Base-by-base conservation (phyloP, 2,329 filamentous ascomycete genomes). In the Huntiella omanensis region DNA sequence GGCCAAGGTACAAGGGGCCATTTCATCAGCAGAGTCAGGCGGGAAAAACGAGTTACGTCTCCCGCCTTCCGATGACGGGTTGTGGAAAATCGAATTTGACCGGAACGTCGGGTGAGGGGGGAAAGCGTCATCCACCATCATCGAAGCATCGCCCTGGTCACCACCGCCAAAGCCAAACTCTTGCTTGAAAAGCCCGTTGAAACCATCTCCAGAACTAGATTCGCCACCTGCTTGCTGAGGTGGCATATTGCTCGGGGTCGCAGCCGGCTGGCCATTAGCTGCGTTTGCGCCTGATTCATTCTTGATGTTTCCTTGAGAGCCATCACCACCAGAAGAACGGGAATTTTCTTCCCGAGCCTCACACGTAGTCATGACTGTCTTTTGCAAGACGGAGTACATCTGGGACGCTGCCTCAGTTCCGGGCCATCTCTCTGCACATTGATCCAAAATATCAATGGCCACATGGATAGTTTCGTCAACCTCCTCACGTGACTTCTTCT, bases 391-490 rank as follows among this genome's bases (percentile, higher is more conserved):
- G n/a, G 73, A 70, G 57, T 95, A 96, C 10, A 96, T 72, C 54
- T 91, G 76, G 7, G 84, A 77, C 3, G 87, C 86, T 12, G 85
- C 82, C 35, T 78, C 73, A 1, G 88, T 86, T 8, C 88, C 91
- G 0, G 91, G 91, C 91, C 91, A 96, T 50, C 87, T 73, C 56
- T 88, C 82, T 0, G 83, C 81, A 48, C 84, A 87, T 48, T 80
- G 74, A 49, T 79, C 72, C 50, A 96, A 80, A 4, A 83, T 80
- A 45, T 87, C 80, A 49, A 95, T 66, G 0, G 83, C 83, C 15
- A 77, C 71, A 41, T 78, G 70, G 38, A 94, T 70, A 53, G 91
- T 72, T 19, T 74, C 67, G 55, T 88, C 77, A 0, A 93, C 80
- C 52, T 91, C 80, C 39, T 85, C 77, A 15, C 78, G 75, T 3